Conservation (phyloP, 805 yeast genomes). For the Ogataea zsoltii region DNA sequence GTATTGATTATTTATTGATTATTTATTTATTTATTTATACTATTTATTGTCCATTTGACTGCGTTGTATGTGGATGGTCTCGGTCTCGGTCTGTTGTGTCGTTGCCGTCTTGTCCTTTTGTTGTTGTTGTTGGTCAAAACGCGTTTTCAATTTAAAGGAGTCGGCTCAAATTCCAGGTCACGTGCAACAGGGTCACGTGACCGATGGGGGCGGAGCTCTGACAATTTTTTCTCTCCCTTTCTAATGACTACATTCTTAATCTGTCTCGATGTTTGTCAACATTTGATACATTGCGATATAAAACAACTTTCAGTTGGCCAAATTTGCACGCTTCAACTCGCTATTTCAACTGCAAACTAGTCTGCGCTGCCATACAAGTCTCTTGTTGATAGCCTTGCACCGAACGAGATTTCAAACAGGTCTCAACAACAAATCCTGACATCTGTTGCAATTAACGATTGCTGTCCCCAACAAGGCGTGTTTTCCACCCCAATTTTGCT, state of each 20-base stretch:
- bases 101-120: too few species aligned
- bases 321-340: not conserved
- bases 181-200: not conserved
- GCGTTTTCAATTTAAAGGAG: too few species aligned
- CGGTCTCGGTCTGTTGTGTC: too few species aligned
- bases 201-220: slow-evolving; percentile 2
- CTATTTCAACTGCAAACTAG: not conserved
- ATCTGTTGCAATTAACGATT: not conserved
- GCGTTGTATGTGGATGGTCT: too few species aligned
- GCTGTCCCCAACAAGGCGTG: not conserved
- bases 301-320: too few species aligned
- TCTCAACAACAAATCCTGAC: not conserved
- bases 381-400: too few species aligned
- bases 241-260: slow-evolving; percentile 4
- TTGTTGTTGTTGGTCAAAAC: too few species aligned
- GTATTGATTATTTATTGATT: slow-evolving; percentile 9
- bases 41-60: not conserved
- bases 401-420: too few species aligned
- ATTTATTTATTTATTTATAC: slow-evolving; percentile 10
- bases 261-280: slow-evolving; percentile 4
- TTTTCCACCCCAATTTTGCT: not conserved
- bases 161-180: too few species aligned
- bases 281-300: too few species aligned
- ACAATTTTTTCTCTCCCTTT: slow-evolving; percentile 7
- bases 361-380: too few species aligned